A percentile compares a stretch with the other conserved stretches of the same genome.
phyloP scores from a whole-genome alignment of 2,329 filamentous ascomycete species.

The Paecilomyces formosus region DNA sequence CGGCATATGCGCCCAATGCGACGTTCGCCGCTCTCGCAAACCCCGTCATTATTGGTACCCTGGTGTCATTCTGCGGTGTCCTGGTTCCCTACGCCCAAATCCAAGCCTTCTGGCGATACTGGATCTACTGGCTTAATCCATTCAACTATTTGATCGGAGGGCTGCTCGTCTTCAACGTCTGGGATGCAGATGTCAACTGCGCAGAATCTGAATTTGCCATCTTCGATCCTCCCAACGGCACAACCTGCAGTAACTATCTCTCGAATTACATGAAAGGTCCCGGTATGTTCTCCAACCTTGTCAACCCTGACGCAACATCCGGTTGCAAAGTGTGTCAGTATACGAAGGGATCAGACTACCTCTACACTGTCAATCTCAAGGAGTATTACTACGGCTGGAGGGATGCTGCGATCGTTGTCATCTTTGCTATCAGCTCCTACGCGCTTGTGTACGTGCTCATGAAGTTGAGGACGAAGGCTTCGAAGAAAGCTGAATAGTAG shows the following conservation, averaged over 20 bases:
- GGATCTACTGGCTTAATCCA: constrained; percentile 54
- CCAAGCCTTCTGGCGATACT: constrained; percentile 62
- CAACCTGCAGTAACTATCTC: constrained; percentile 54
- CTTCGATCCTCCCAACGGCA: constrained; percentile 33
- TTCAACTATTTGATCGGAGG: constrained; percentile 56
- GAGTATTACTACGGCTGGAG: constrained; percentile 61
- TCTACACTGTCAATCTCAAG: constrained; percentile 51
- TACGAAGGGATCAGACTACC: constrained; percentile 50
- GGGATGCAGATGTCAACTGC: constrained; percentile 43
- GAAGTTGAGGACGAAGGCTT: constrained; percentile 30
- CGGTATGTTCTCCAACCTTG: constrained; percentile 44
- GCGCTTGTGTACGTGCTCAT: constrained; percentile 37
- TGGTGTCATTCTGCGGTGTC: constrained; percentile 64
- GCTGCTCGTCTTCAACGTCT: constrained; percentile 48
- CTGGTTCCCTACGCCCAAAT: constrained; percentile 57
- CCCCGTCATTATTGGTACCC: constrained; percentile 67
- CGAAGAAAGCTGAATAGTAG: constrained; percentile 25
- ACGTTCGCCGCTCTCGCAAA: constrained; percentile 67
- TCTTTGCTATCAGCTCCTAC: constrained; percentile 52
- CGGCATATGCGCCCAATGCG: constrained; percentile 61
- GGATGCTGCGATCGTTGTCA: constrained; percentile 52
- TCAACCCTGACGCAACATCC: constrained; percentile 52
- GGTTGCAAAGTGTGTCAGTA: constrained; percentile 58
- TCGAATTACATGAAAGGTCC: constrained; percentile 39
- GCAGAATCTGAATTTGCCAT: constrained; percentile 41